These are phyloP conservation scores for Carex scoparia DNA, from an alignment of 176 grass and related monocot species.

Conservation along the genomic window DNA sequence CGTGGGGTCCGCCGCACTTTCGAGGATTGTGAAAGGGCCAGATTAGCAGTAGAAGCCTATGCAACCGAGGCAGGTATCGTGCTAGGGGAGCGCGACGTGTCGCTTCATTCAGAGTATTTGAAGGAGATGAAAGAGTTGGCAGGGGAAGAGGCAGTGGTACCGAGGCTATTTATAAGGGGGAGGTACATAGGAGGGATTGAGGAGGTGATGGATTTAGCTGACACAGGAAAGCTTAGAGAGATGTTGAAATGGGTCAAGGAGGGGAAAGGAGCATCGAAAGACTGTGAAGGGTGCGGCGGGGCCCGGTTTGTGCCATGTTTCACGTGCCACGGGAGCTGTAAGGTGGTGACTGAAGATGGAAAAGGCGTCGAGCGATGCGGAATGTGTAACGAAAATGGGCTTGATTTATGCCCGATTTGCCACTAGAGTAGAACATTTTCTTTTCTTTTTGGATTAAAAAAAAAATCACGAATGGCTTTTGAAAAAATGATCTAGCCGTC, in stretches of 20 bases:
- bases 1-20: slow-evolving; percentile 84
- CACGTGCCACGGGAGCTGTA: slow-evolving; percentile 82
- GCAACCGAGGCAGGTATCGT: slow-evolving; percentile 36
- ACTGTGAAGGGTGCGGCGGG: slow-evolving; percentile 74
- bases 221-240: slow-evolving; percentile 59
- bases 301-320: slow-evolving; percentile 77
- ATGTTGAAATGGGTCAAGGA: slow-evolving; percentile 68
- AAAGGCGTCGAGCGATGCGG: slow-evolving; percentile 43
- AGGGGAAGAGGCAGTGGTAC: slow-evolving; percentile 45
- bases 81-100: slow-evolving; percentile 76
- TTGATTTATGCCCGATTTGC: slow-evolving; percentile 85
- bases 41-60: slow-evolving; percentile 52
- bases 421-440: slow-evolving; percentile 29
- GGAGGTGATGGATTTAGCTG: slow-evolving; percentile 38
- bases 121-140: slow-evolving; percentile 69
- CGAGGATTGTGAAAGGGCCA: slow-evolving; percentile 78
- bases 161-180: slow-evolving; percentile 65
- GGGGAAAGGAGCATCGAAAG: slow-evolving; percentile 48
- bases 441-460: neutral
- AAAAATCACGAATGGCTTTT: neutral
- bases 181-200: slow-evolving; percentile 77
- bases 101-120: slow-evolving; percentile 67
- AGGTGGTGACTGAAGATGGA: slow-evolving; percentile 35
- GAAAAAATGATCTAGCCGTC: neutral
- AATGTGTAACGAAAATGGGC: slow-evolving; percentile 85